Conservation (phyloP, 108 stramenopile species). For the Schizochytrium sp. region DNA sequence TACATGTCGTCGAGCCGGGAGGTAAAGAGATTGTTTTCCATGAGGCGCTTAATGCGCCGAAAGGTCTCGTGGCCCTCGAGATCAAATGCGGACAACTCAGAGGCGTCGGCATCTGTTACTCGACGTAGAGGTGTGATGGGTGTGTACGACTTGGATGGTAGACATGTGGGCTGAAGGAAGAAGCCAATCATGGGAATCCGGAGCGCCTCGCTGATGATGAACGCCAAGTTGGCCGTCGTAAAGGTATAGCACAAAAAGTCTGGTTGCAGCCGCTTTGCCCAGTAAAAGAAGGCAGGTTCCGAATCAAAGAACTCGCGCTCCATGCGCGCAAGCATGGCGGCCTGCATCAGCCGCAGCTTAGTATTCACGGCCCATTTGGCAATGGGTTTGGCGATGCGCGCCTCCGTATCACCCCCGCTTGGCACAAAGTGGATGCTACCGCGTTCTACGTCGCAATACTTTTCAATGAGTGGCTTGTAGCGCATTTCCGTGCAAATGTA, state of each 20-base stretch:
- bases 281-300: neutral
- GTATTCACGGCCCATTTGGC: neutral
- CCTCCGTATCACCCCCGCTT: neutral
- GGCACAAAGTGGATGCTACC: neutral
- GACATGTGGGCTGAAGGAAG: neutral
- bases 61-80: slow-evolving; percentile 2
- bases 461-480: neutral
- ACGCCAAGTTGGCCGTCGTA: neutral
- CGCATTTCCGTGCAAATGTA: neutral
- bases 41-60: neutral
- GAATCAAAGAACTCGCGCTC: slow-evolving; percentile 11
- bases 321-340: neutral
- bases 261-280: neutral
- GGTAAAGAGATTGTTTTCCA: neutral
- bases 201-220: slow-evolving; percentile 7
- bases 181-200: slow-evolving; percentile 9
- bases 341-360: slow-evolving; percentile 10
- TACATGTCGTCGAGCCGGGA: neutral
- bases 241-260: slow-evolving; percentile 5
- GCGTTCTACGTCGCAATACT: neutral
- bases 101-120: neutral
- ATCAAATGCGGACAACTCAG: neutral
- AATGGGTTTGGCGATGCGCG: neutral
- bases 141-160: slow-evolving; percentile 3
- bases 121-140: neutral